Base-by-base conservation (phyloP, 345 rosid species). In the Syzygium jambos region DNA sequence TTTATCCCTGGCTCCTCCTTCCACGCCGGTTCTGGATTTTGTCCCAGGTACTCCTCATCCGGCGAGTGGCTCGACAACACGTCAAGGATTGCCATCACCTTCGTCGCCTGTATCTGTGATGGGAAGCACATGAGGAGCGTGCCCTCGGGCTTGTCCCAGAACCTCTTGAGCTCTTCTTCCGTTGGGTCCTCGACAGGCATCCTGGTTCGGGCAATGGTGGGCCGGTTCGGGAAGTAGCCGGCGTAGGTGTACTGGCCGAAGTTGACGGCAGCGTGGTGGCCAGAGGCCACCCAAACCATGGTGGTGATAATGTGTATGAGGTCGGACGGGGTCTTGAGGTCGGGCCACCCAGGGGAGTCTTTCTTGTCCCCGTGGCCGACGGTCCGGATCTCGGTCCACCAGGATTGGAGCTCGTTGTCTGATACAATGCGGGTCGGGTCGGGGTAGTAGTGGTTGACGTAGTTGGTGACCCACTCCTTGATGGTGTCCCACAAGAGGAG, bases 341-440 rank as follows among this genome's bases (percentile, higher is more conserved):
- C 86, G 25, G 94, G 97, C 95, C 95, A 95, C 91, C 95, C 89
- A 1, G 92, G 88, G 77, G 91, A 89, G 38, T 93, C 93, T 53
- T 91, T 93, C 84, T 93, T 93, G 88, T 92, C 96, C 0, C 77
- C 91, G 53, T 93, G 96, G 17, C 95, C 96, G 0, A 92, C 90
- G 0, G 89, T 92, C 14, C 88, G 90, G 30, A 89, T 56, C 84
- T 92, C 93, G 5, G 59, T 86, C 92, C 92, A 92, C 92, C 91
- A 91, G 13, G 86, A 88, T 59, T 91, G 92, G 23, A 92, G 90
- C 89, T 92, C 93, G n/a, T 34, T 30, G 46, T 92, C 93, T 0
- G 89, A 84, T 2, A 11, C 61, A 7, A 90, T 87, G 11, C 15
- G 78, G 87, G 41, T 51, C 34, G 90, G 57, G 55, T 87, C 73